Evolutionary conservation across 2,329 filamentous ascomycete species (phyloP), one percentile per base, ranked within the genome.

Genomic region (Plenodomus lindquistii): DNA sequence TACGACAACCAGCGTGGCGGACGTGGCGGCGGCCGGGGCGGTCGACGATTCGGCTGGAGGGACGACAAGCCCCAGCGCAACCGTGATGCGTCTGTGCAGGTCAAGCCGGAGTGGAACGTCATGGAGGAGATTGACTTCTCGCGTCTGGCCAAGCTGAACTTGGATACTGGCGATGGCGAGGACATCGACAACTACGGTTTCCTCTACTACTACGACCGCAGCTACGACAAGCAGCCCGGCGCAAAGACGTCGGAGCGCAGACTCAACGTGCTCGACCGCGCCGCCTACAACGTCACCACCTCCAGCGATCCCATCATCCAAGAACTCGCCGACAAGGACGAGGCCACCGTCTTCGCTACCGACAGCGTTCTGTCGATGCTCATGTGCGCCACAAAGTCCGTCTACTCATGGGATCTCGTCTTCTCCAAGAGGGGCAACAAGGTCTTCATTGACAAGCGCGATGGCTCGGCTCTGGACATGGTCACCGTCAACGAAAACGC

Each of bases 401-500:
- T 99, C 56, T 97, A 97, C 81, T 92, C 92, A 37, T 99, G 94
- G 94, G 94, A 99, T 75, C 87, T 99, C 66, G 88, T 99, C 71
- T 95, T 99, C 69, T 81, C 91, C 55, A 87, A 89, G 74, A 91
- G 95, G 74, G 91, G 89, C 74, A 89, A 92, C 85, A 97, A 97
- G 84, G 86, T 99, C 75, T 99, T 91, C 85, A 86, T 99, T 60
- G 94, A 99, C 83, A 99, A 99, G 86, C 90, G 94, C 60, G 92
- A 97, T 54, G 93, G 92, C 67, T 91, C 92, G 50, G 89, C 88
- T 49, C 85, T 99, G 42, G 94, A 99, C 77, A 91, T 97, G 85
- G 92, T 97, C 54, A 97, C 93, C 1, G 94, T 99, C 75, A 99
- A 99, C 77, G 94, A 99, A 80, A 99, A 99, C 76, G 94, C 94